Conservation (phyloP, 176 grass and related monocot species). For the Oryza rufipogon region DNA sequence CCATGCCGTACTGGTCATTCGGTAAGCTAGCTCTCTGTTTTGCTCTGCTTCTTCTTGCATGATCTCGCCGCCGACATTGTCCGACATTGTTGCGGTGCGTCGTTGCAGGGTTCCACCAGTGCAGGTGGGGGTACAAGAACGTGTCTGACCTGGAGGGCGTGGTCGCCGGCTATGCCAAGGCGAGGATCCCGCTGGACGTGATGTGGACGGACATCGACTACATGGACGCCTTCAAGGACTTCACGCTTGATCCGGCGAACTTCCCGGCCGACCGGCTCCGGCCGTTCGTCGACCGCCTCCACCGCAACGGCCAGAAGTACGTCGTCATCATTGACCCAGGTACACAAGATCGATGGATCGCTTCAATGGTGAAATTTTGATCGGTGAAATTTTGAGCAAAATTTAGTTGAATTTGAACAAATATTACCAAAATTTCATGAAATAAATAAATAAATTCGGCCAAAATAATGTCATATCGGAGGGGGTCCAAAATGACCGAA, state of each 20-base stretch:
- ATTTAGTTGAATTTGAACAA: too few species aligned
- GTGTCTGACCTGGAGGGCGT: slow-evolving; percentile 66
- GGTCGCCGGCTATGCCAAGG: slow-evolving; percentile 72
- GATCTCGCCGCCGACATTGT: background rate
- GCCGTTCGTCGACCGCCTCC: slow-evolving; percentile 62
- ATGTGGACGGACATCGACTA: slow-evolving; percentile 99
- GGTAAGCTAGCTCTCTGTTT: slow-evolving; percentile 39
- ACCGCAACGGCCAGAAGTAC: slow-evolving; percentile 82
- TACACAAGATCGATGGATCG: slow-evolving; percentile 2
- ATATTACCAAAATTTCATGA: too few species aligned
- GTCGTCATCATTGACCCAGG: slow-evolving; percentile 84
- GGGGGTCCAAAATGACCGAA: too few species aligned
- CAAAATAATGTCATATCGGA: too few species aligned
- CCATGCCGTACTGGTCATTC: slow-evolving; percentile 96
- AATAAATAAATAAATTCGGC: too few species aligned
- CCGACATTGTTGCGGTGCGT: background rate
- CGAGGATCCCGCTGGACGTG: slow-evolving; percentile 78
- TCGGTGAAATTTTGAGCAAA: too few species aligned
- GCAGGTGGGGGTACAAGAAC: slow-evolving; percentile 70
- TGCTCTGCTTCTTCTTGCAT: background rate
- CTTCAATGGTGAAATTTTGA: background rate
- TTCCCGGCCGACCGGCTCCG: slow-evolving; percentile 59
- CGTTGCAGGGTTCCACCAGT: slow-evolving; percentile 83
- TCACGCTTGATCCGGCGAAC: slow-evolving; percentile 74
- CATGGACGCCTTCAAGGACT: slow-evolving; percentile 90